Conservation (phyloP, 164 flowering plant species). For the Umbellularia californica region DNA sequence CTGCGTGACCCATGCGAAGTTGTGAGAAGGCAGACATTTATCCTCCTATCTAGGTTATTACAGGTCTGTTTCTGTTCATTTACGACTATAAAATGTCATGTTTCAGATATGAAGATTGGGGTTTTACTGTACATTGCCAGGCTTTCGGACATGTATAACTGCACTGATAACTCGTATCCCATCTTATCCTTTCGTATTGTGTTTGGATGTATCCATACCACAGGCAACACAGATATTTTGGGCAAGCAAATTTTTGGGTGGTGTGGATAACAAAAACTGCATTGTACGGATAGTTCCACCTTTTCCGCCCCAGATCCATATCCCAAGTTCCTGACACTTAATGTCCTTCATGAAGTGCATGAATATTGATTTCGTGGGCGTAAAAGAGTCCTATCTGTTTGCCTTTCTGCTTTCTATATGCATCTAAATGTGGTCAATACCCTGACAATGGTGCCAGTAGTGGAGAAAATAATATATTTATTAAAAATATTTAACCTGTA, state of each 20-base stretch:
- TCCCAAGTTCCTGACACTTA: not conserved
- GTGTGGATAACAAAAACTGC: not conserved
- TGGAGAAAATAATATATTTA: not conserved
- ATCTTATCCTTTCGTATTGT: too few relatives aligned
- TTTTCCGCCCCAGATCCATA: not conserved
- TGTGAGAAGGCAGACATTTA: conserved; percentile 92
- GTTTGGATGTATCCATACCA: too few relatives aligned
- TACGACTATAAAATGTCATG: too few relatives aligned
- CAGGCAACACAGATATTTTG: not conserved
- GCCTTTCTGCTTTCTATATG: not conserved
- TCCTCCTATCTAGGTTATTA: conserved; percentile 75
- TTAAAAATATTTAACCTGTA: not conserved
- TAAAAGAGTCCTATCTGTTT: not conserved
- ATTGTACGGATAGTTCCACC: not conserved
- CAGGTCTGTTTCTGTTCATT: conserved; percentile 50
- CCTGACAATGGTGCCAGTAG: not conserved
- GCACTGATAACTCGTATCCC: too few relatives aligned
- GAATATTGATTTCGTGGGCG: not conserved
- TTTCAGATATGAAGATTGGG: too few relatives aligned
- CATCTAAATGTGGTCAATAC: not conserved
- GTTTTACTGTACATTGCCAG: too few relatives aligned
- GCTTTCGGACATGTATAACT: too few relatives aligned
- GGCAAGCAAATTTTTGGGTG: not conserved
- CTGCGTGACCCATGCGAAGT: conserved; percentile 95
- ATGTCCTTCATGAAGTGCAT: not conserved